Base-by-base conservation (phyloP, 306 rosid genomes). In the Prunus fruticosa region DNA sequence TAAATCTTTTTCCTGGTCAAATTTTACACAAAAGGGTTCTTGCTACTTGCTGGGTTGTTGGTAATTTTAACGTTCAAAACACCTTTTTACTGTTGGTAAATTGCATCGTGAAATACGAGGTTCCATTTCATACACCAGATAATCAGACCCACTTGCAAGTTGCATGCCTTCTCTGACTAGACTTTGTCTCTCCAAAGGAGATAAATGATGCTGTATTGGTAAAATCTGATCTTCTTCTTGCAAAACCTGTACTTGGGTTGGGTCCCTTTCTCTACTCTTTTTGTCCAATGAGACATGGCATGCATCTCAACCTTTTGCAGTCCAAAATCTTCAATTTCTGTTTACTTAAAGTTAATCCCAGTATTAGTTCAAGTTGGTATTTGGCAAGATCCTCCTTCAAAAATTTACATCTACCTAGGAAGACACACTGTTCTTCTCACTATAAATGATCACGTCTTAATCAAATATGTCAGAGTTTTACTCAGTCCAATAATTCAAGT, bases 141-240 rank as follows among this genome's bases (percentile, higher is more conserved):
- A 23, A n/a, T 81, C 72, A 60, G 47, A 61, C 65, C 80, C 78
- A 83, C 66, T 75, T 75, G 87, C 85, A 69, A 71, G 18, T 23
- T 62, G 67, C 67, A 14, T 52, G 30, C 32, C 19, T 30, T 12
- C 64, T 60, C 27, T 62, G 67, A 28, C 43, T 62, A 15, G 32
- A 23, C 23, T 11, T 34, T 34, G 11, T 28, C 20, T 62, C 20
- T 58, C 34, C 20, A 56, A 56, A 34, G 43, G 8, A 34, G 43
- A 34, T 34, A 47, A 47, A 47, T 47, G 16, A 9, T 10, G 12
- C 51, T 47, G 15, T 58, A 22, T 25, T 58, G 64, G 64, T 58
- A 14, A 34, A 34, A 12, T 5, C 27, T 5, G 38, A 60, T 60
- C 4, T 60, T 60, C 4, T 60, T 60, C 64, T 65, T 41, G 53